A percentile compares a stretch with the other conserved stretches of the same genome.
Evolutionary conservation across 495 filamentous ascomycete species (phyloP).

Genomic region (Penicillium angulare): DNA sequence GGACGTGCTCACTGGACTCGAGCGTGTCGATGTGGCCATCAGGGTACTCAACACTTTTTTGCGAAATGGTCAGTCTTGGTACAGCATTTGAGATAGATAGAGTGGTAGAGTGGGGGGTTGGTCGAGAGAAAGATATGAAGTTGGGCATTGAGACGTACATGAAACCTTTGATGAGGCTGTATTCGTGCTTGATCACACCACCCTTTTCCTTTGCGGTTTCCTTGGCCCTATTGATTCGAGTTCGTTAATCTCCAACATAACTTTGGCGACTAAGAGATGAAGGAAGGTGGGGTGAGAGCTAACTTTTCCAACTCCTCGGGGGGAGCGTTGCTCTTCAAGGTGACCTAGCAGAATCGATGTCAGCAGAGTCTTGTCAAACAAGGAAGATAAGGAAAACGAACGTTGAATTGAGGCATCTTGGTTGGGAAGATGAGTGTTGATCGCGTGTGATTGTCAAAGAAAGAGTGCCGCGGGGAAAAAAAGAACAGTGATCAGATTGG

Average conservation of each 20-base stretch:
- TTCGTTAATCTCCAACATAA: too few species aligned
- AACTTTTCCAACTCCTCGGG: slow-evolving; percentile 63
- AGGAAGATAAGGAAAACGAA: slow-evolving; percentile 33
- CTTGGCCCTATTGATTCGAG: slow-evolving; percentile 73
- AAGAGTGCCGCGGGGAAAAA: neutral
- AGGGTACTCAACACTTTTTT: slow-evolving; percentile 67
- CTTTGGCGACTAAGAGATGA: too few species aligned
- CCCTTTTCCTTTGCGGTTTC: slow-evolving; percentile 64
- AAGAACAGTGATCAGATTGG: neutral
- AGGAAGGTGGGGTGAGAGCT: slow-evolving; percentile 10
- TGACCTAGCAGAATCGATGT: slow-evolving; percentile 58
- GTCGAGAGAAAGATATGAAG: neutral
- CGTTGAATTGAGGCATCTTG: slow-evolving; percentile 72
- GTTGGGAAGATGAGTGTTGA: neutral
- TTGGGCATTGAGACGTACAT: too few species aligned
- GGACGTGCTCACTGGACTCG: slow-evolving; percentile 63
- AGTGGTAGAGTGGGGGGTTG: neutral
- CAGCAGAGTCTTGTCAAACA: neutral
- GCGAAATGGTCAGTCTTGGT: slow-evolving; percentile 14
- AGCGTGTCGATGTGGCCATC: slow-evolving; percentile 62
- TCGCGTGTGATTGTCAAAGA: neutral
- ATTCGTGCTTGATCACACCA: slow-evolving; percentile 79
- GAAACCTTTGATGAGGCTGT: slow-evolving; percentile 85
- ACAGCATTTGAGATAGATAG: too few species aligned
- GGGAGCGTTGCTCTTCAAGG: slow-evolving; percentile 65